A percentile compares a stretch with the other conserved stretches of the same genome.
Conservation (phyloP, 2,329 filamentous ascomycete species). For the Colletotrichum chrysophilum region DNA sequence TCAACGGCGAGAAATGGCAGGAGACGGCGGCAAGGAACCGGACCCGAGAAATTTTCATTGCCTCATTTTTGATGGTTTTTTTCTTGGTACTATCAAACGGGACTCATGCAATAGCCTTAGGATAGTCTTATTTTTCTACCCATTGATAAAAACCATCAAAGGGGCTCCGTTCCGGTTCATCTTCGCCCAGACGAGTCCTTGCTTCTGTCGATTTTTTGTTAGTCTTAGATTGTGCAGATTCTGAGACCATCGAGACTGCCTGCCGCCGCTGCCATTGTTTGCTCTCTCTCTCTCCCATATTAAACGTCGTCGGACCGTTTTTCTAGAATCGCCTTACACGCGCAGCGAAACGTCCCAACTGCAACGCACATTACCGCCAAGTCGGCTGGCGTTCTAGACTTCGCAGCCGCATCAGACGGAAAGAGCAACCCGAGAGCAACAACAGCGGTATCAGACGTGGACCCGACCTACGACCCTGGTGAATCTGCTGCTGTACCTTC, state of each 20-base stretch:
- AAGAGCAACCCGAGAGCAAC: not conserved
- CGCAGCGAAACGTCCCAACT: not conserved
- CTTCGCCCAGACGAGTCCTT: not conserved
- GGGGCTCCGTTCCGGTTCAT: not conserved
- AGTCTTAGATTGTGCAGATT: not conserved
- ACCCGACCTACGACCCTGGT: not conserved
- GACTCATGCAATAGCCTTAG: not conserved
- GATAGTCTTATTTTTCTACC: not conserved
- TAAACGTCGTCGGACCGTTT: not conserved
- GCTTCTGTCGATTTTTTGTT: not conserved
- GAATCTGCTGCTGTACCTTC: not conserved
- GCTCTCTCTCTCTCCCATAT: not conserved
- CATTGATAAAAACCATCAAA: not conserved
- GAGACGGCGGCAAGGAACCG: not conserved
- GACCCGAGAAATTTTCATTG: constrained; percentile 3
- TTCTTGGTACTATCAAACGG: not conserved
- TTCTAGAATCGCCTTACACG: not conserved
- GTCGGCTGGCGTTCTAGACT: not conserved
- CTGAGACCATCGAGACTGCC: not conserved
- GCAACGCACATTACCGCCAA: not conserved
- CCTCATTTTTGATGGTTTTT: not conserved
- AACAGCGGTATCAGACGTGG: not conserved
- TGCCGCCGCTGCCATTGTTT: not conserved
- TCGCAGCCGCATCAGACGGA: not conserved
- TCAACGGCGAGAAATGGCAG: not conserved